phyloP scores from a whole-genome alignment of 345 rosid genomes.

The Carallia pectinifolia region DNA sequence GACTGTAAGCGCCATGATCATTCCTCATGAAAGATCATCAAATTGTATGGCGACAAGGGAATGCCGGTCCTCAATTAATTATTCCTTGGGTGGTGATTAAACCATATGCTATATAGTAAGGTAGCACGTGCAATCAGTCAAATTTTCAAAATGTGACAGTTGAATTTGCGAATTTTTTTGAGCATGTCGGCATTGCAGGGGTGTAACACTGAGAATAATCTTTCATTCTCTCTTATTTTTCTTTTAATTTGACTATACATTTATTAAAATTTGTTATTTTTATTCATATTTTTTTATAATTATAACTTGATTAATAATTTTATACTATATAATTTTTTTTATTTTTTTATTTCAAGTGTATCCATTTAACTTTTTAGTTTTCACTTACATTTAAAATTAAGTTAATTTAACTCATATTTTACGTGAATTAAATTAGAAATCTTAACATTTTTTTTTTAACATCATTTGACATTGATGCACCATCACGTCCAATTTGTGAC shows the following conservation, averaged over 20 bases:
- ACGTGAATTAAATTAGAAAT: too few species aligned
- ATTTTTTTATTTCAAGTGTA: too few species aligned
- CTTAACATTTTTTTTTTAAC: too few species aligned
- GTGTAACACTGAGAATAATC: background rate
- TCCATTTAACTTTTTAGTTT: too few species aligned
- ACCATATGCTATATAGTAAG: background rate
- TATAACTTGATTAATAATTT: too few species aligned
- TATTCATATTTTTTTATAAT: too few species aligned
- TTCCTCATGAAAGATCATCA: background rate
- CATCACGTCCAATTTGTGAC: conserved; percentile 8
- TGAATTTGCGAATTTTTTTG: too few species aligned
- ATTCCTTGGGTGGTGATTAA: conserved; percentile 3
- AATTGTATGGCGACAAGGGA: background rate
- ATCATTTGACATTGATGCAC: conserved; percentile 27
- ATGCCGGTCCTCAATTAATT: background rate
- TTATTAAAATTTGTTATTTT: background rate
- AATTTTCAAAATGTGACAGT: background rate
- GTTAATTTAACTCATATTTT: too few species aligned
- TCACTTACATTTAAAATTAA: too few species aligned
- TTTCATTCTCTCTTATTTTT: background rate
- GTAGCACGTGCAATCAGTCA: conserved; percentile 10
- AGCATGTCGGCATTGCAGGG: too few species aligned
- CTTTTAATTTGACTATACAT: conserved; percentile 14
- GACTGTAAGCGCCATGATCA: conserved; percentile 14
- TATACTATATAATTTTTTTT: too few species aligned